phyloP scores from a whole-genome alignment of 345 rosid species.

The Linum usitatissimum region DNA sequence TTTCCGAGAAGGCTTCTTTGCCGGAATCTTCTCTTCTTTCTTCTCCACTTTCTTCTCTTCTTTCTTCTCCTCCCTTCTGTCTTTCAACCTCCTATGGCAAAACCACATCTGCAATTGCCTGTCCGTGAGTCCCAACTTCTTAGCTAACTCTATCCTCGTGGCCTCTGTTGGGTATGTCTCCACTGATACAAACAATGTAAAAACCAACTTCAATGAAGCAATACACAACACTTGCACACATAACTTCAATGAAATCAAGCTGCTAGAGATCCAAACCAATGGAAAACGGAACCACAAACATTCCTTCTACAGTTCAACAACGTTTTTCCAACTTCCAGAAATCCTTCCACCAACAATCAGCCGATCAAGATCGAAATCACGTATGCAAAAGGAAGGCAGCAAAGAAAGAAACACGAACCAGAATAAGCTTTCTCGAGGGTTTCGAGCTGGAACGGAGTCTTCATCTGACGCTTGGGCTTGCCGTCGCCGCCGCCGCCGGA shows the following conservation, averaged over 20 bases:
- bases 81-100: slow-evolving; percentile 94
- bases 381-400: neutral
- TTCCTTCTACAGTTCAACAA: neutral
- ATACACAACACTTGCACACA: neutral
- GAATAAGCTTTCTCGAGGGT: no score
- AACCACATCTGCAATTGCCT: slow-evolving; percentile 99
- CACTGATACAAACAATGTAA: slow-evolving; percentile 33
- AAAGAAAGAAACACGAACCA: neutral
- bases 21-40: slow-evolving; percentile 12
- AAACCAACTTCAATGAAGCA: slow-evolving; percentile 6
- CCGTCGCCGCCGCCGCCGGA: slow-evolving; percentile 14
- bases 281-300: neutral
- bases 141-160: slow-evolving; percentile 57
- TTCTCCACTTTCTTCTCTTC: neutral
- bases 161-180: slow-evolving; percentile 81
- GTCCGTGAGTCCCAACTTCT: slow-evolving; percentile 75
- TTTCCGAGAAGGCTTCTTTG: slow-evolving; percentile 43
- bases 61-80: slow-evolving; percentile 43
- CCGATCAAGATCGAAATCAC: neutral
- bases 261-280: neutral
- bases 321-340: neutral
- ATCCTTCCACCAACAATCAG: neutral
- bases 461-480: slow-evolving; percentile 58
- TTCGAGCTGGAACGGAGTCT: no score
- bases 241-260: neutral